Evolutionary conservation across 768 basidiomycete genomes (phyloP), one percentile per base, ranked within the genome.

Genomic region (Porpolomopsis calyptriformis): DNA sequence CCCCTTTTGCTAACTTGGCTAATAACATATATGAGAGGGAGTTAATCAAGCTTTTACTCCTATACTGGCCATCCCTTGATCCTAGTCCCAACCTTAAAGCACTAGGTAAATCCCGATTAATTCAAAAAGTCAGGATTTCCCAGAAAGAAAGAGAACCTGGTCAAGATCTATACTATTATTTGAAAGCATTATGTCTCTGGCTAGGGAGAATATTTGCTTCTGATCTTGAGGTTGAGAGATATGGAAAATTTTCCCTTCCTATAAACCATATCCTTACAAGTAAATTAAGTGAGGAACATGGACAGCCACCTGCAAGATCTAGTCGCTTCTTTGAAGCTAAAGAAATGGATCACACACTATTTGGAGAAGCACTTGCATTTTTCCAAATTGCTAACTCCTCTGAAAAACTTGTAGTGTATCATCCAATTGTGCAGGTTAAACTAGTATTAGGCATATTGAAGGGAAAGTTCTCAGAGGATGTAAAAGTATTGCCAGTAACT

Each of bases 1-100:
- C 59, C 9, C 62, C 57, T 22, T 64, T 64, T 53, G 54, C 57
- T 5, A 56, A 65, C 40, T 53, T 65, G 19, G 51, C 53, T n/a
- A 60, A 58, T 33, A 51, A 60, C 26, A 51, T 58, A 27, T 43
- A 57, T 47, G 48, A 61, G 31, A 46, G 52, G 24, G 60, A 64
- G 43, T 42, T 53, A 1, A 43, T 51, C 35, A 49, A 48, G 23
- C 41, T 56, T 33, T 40, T 62, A 8, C 23, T 41, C n/a, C 48
- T 60, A n/a, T 59, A 58, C 29, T 47, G 56, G 40, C 61, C 60
- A 14, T 9, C 27, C 6, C 27, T 54, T 2, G 16, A 47, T 11
- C 25, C 25, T 4, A 27, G 43, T 42, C 12, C 6, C 16, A n/a
- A 25, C 10, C 14, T 2, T 3, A 6, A 7, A 12, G 16, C 3